phyloP scores from a whole-genome alignment of 2,329 filamentous ascomycete genomes.

The Ceratocystis eucalypticola region DNA sequence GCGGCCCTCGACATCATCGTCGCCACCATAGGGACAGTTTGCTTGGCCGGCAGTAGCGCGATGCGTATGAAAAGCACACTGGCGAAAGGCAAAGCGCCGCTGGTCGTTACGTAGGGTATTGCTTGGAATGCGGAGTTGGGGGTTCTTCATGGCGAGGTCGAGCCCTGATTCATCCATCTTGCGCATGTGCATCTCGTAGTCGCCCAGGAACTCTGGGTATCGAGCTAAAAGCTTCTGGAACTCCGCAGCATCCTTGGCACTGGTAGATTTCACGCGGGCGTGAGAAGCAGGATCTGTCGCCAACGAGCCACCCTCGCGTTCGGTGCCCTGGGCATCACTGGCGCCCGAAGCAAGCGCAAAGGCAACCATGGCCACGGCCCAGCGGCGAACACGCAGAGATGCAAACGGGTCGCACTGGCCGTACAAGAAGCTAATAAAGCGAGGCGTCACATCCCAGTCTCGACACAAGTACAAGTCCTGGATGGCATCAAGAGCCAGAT shows the following conservation, averaged over 20 bases:
- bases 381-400: conserved; percentile 41
- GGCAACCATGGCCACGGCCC: conserved; percentile 48
- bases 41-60: conserved; percentile 40
- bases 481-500: conserved; percentile 43
- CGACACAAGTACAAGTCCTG: conserved; percentile 46
- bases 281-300: conserved; percentile 20
- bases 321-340: conserved; percentile 4
- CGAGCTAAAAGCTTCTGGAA: conserved; percentile 33
- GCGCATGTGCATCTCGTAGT: conserved; percentile 39
- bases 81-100: conserved; percentile 45
- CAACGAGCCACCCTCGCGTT: conserved; percentile 23
- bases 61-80: conserved; percentile 48
- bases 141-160: conserved; percentile 45
- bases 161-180: conserved; percentile 40
- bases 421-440: conserved; percentile 40
- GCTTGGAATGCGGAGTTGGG: conserved; percentile 43
- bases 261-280: conserved; percentile 21
- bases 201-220: conserved; percentile 35
- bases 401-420: conserved; percentile 37
- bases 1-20: conserved; percentile 13
- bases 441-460: conserved; percentile 44
- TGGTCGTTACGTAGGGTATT: conserved; percentile 44
- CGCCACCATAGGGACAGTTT: conserved; percentile 35
- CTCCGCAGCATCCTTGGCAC: conserved; percentile 23
- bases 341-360: conserved; percentile 33